These are phyloP conservation scores for Colletotrichum godetiae DNA, from an alignment of 2,329 filamentous ascomycete genomes.

Conservation along the genomic window DNA sequence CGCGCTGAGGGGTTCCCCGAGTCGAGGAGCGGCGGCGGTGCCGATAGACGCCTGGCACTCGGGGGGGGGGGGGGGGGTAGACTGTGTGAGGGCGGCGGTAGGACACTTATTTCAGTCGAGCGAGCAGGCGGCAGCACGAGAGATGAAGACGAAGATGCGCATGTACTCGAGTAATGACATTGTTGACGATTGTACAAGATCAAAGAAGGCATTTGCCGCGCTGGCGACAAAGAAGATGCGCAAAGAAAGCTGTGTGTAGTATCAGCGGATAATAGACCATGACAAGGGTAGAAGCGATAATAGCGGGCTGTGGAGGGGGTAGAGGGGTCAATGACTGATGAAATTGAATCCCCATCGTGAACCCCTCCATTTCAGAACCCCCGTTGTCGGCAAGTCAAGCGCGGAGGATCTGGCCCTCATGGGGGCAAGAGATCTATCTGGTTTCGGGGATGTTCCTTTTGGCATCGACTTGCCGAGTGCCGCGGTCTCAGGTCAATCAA, in stretches of 20 bases:
- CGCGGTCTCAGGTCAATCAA: background rate
- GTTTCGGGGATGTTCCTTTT: background rate
- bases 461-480: background rate
- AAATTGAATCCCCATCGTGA: background rate
- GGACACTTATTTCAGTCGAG: background rate
- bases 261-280: background rate
- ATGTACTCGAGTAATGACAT: constrained; percentile 13
- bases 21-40: background rate
- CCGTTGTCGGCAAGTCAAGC: background rate
- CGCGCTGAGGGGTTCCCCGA: constrained; percentile 5
- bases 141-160: background rate
- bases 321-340: background rate
- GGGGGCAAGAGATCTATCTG: constrained; percentile 1
- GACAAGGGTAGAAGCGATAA: background rate
- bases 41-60: background rate
- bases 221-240: background rate
- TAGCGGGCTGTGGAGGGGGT: background rate
- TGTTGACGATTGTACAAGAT: background rate
- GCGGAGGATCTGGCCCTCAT: background rate
- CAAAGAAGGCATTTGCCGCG: background rate
- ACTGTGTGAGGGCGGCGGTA: background rate
- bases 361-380: background rate
- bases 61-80: background rate
- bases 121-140: background rate
- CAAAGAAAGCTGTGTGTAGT: background rate